phyloP scores from a whole-genome alignment of 768 basidiomycete species.

The Russula dissimulans region DNA sequence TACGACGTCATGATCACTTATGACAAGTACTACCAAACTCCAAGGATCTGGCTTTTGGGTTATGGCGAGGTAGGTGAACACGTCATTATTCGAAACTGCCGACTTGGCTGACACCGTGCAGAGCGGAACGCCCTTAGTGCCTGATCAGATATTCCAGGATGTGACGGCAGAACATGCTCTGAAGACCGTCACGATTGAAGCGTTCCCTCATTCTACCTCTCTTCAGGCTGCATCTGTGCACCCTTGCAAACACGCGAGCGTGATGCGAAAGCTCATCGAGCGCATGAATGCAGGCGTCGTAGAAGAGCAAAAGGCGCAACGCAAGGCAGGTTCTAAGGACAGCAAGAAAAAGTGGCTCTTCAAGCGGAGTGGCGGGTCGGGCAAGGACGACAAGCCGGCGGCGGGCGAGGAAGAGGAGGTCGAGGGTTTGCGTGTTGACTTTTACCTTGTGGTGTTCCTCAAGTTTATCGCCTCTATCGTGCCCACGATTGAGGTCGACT shows the following conservation, averaged over 20 bases:
- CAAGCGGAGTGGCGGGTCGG: conserved; percentile 51
- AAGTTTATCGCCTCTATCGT: conserved; percentile 99
- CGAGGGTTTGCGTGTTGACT: conserved; percentile 94
- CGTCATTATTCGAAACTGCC: not conserved
- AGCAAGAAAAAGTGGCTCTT: conserved; percentile 74
- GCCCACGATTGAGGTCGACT: conserved; percentile 97
- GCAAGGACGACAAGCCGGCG: conserved; percentile 41
- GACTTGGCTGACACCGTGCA: conserved; percentile 25
- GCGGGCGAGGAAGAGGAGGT: conserved; percentile 55
- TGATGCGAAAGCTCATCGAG: conserved; percentile 99
- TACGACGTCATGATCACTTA: conserved; percentile 99
- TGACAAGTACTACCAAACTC: conserved; percentile 99
- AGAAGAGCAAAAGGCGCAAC: conserved; percentile 69
- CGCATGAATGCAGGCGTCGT: conserved; percentile 89
- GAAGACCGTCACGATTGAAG: conserved; percentile 98
- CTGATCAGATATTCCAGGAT: conserved; percentile 92
- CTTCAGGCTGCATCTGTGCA: conserved; percentile 90
- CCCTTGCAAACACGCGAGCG: conserved; percentile 96
- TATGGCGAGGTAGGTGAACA: conserved; percentile 75
- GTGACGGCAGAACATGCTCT: conserved; percentile 94
- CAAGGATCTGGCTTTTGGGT: conserved; percentile 93
- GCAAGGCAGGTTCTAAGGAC: conserved; percentile 41
- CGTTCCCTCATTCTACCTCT: conserved; percentile 87
- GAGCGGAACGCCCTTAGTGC: conserved; percentile 84
- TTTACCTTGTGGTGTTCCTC: conserved; percentile 96